Conservation (phyloP, 1,284 basidiomycete species). For the Pascua guehoae region DNA sequence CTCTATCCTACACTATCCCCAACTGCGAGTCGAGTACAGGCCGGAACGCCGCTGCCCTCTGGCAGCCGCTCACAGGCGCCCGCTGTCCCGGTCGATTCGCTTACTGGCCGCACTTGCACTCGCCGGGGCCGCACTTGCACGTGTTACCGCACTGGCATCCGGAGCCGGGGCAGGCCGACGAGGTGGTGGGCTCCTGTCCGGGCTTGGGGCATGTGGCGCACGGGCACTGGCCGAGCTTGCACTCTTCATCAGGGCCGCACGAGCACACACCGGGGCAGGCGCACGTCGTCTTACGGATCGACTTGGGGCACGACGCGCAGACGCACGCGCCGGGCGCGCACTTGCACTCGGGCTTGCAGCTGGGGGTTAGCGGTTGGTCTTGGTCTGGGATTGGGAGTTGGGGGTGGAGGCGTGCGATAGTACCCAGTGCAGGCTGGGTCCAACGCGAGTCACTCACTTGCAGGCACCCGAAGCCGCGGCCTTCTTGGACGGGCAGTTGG, state of each 20-base stretch:
- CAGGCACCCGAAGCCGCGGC: constrained; percentile 4
- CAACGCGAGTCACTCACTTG: constrained; percentile 16
- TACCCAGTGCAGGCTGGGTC: not conserved
- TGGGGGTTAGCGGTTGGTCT: not conserved
- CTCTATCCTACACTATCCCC: too few species aligned
- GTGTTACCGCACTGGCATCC: constrained; percentile 12
- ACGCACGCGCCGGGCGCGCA: constrained; percentile 25
- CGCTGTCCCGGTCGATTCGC: not conserved
- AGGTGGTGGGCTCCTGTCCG: not conserved
- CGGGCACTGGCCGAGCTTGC: constrained; percentile 9
- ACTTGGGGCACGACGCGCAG: constrained; percentile 19
- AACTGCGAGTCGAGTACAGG: too few species aligned
- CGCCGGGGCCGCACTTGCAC: constrained; percentile 25
- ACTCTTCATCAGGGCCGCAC: constrained; percentile 15
- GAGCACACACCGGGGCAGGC: constrained; percentile 5
- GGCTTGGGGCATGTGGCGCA: constrained; percentile 17
- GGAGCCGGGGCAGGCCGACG: not conserved
- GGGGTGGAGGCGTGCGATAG: too few species aligned
- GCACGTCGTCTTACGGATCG: constrained; percentile 15
- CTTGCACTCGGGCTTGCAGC: constrained; percentile 14
- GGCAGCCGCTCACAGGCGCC: too few species aligned
- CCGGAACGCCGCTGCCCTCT: too few species aligned
- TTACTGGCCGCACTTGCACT: constrained; percentile 22
- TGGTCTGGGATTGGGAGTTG: not conserved
- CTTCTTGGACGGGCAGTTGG: constrained; percentile 1